Evolutionary conservation across 192 early-diverging fungal genomes (phyloP).

Genomic region (Gigaspora rosea): DNA sequence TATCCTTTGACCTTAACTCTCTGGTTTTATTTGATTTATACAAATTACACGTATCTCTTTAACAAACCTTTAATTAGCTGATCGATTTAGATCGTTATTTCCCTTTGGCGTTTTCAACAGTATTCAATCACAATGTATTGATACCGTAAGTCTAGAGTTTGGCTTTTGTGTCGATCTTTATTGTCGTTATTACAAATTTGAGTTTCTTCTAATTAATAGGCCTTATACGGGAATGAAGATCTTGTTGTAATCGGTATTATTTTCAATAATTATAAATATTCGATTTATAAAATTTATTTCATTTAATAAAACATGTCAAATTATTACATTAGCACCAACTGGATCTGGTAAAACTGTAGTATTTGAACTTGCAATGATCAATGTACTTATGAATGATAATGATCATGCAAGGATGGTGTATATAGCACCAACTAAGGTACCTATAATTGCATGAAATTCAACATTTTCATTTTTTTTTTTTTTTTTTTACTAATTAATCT

Average conservation of each 20-base stretch:
- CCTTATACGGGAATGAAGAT: conserved; percentile 28
- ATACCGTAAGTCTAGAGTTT: conserved; percentile 38
- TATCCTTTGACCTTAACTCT: too few species aligned
- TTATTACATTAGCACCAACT: conserved; percentile 55
- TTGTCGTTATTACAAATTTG: background rate
- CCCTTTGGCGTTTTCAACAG: conserved; percentile 35
- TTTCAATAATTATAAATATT: background rate
- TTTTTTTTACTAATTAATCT: background rate
- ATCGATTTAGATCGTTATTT: conserved; percentile 32
- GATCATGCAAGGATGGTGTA: conserved; percentile 60
- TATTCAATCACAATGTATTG: conserved; percentile 41
- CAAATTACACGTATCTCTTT: too few species aligned
- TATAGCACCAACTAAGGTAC: conserved; percentile 66
- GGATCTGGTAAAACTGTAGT: conserved; percentile 71
- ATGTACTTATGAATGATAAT: conserved; percentile 7
- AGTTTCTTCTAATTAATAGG: conserved; percentile 10
- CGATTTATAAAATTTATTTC: background rate
- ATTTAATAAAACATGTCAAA: background rate
- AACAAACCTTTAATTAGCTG: conserved; percentile 15
- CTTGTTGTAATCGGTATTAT: conserved; percentile 43
- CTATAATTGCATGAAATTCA: background rate
- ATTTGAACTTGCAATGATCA: conserved; percentile 59
- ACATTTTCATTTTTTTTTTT: background rate
- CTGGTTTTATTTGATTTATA: too few species aligned
- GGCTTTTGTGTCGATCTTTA: background rate